Evolutionary conservation across 768 basidiomycete species (phyloP), one percentile per base, ranked within the genome.

Genomic region (Lactarius tabidus): DNA sequence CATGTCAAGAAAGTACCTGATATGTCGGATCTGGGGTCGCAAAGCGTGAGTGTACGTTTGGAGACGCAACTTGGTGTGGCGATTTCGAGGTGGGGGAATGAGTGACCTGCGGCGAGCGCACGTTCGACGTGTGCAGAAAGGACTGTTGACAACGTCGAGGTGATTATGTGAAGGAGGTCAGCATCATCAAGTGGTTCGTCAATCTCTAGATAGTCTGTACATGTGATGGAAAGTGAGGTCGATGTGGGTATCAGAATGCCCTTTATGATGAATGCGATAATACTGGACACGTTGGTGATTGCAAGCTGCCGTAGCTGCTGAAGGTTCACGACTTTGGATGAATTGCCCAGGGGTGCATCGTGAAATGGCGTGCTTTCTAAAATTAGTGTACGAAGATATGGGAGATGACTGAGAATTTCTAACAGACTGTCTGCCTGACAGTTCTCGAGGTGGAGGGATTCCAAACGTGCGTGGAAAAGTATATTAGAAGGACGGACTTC

Each of bases 41-140:
- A 53, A 15, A 64, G 63, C 1, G 41, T 10, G 15, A 64, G 52
- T 1, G 58, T 48, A 26, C 57, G 54, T n/a, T 29, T 64, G 26
- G 52, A 54, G 6, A 28, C 17, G n/a, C 28, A 48, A 36, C 36
- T 56, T 18, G 59, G 55, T 10, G 59, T 28, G 23, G 43, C 23
- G n/a, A 65, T 57, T 48, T 60, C 59, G 36, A 65, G 59, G 55
- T 51, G 45, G 23, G 64, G 29, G 20, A 51, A 38, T 14, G 33
- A 28, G 55, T 51, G 26, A 17, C 59, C 54, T 5, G 60, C 48
- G 7, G 3, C 54, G 45, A 39, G 31, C 4, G 43, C 55, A 6
- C 45, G 45, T 20, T 61, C 54, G 6, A 65, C 10, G 36, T 57
- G 28, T 7, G 64, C 26, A 26, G 59, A 60, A 15, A 65, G 29